Evolutionary conservation across 306 rosid genomes (phyloP).

Genomic region (Oxytropis ochrocephala): DNA sequence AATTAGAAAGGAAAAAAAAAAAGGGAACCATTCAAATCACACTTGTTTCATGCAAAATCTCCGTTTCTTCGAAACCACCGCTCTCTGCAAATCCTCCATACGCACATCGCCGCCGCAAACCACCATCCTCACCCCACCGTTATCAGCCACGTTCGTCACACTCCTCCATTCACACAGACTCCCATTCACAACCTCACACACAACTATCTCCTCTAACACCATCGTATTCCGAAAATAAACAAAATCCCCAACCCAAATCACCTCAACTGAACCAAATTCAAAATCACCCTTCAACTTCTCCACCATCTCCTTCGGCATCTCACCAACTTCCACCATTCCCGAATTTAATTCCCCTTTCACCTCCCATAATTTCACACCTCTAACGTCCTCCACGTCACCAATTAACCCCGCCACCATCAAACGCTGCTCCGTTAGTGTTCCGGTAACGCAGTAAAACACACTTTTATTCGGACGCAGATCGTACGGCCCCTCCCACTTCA

Average conservation of each 20-base stretch:
- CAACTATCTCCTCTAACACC: conserved; percentile 32
- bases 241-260: conserved; percentile 36
- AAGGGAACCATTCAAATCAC: neutral
- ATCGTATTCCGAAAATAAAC: conserved; percentile 40
- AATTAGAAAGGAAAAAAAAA: neutral
- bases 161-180: conserved; percentile 41
- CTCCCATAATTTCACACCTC: conserved; percentile 46
- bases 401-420: conserved; percentile 46
- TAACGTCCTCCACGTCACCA: conserved; percentile 34
- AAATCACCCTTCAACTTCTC: conserved; percentile 29
- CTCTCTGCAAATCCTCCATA: conserved; percentile 36
- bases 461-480: conserved; percentile 17
- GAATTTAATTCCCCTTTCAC: conserved; percentile 31
- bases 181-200: conserved; percentile 34
- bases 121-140: conserved; percentile 28
- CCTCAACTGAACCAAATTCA: conserved; percentile 32
- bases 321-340: conserved; percentile 35
- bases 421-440: conserved; percentile 6
- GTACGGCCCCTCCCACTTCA: conserved; percentile 54
- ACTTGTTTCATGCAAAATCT: conserved; percentile 10
- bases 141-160: conserved; percentile 27
- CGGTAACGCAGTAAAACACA: conserved; percentile 24
- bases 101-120: conserved; percentile 40
- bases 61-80: neutral
- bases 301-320: conserved; percentile 61